These are phyloP conservation scores for Crithidia sp. DNA, from an alignment of 208 protist genomes.

Conservation along the genomic window DNA sequence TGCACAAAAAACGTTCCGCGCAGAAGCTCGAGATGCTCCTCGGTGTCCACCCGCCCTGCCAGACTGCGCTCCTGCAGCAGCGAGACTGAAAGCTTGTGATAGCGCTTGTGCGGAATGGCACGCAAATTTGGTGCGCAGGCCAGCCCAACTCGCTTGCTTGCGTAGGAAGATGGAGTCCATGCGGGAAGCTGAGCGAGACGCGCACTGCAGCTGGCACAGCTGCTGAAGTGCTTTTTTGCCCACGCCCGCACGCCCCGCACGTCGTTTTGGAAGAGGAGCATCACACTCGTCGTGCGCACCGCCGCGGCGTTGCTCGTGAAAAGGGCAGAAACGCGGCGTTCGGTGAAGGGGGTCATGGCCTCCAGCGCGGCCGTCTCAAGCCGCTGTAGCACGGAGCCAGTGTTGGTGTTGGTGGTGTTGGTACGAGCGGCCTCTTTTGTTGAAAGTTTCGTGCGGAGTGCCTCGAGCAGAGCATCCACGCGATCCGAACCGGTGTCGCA, in stretches of 20 bases:
- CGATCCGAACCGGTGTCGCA: slow-evolving; percentile 48
- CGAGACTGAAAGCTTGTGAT: slow-evolving; percentile 27
- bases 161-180: slow-evolving; percentile 37
- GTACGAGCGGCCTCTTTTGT: neutral
- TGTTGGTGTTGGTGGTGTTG: neutral
- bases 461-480: slow-evolving; percentile 37
- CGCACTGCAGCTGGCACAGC: slow-evolving; percentile 35
- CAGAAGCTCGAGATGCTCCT: slow-evolving; percentile 42
- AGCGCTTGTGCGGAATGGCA: slow-evolving; percentile 45
- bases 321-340: slow-evolving; percentile 8
- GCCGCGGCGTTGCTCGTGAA: slow-evolving; percentile 21
- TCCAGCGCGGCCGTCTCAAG: slow-evolving; percentile 28
- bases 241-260: slow-evolving; percentile 53
- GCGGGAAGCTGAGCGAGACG: slow-evolving; percentile 25
- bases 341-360: slow-evolving; percentile 23
- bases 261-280: slow-evolving; percentile 43
- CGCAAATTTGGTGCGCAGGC: slow-evolving; percentile 41
- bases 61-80: slow-evolving; percentile 42
- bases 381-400: slow-evolving; percentile 32
- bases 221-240: slow-evolving; percentile 39
- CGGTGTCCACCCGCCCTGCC: slow-evolving; percentile 29
- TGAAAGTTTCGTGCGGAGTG: slow-evolving; percentile 29
- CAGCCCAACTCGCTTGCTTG: slow-evolving; percentile 34
- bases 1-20: slow-evolving; percentile 37
- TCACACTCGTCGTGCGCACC: slow-evolving; percentile 40